phyloP scores from a whole-genome alignment of 2,329 filamentous ascomycete genomes.

The Aspergillus carbonarius region DNA sequence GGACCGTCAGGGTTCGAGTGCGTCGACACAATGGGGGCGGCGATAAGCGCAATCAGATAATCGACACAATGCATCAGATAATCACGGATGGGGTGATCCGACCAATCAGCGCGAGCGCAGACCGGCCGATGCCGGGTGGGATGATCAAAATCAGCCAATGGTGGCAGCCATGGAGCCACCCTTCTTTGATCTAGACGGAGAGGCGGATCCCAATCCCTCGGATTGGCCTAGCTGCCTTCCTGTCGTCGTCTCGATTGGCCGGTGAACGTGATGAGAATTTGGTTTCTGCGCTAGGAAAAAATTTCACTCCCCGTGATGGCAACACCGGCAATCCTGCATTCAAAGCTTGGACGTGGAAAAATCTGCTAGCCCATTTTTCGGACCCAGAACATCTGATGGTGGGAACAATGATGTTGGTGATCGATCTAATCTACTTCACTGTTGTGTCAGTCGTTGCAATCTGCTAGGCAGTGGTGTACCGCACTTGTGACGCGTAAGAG shows the following conservation, averaged over 20 bases:
- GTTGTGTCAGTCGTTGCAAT: too few relatives aligned
- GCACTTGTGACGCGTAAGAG: too few relatives aligned
- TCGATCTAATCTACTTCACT: not conserved
- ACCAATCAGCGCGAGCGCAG: not conserved
- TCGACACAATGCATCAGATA: not conserved
- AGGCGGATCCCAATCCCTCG: not conserved
- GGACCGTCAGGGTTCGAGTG: too few relatives aligned
- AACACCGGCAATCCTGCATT: not conserved
- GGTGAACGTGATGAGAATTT: not conserved
- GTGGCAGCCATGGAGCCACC: not conserved
- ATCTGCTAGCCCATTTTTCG: not conserved
- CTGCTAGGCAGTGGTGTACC: not conserved
- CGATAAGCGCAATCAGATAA: slow-evolving; percentile 1
- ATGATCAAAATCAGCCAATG: not conserved
- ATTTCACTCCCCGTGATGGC: not conserved
- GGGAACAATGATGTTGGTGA: not conserved
- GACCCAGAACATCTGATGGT: not conserved
- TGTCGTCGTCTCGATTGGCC: not conserved
- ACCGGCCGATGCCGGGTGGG: not conserved
- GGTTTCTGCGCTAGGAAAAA: not conserved
- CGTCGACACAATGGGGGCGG: not conserved
- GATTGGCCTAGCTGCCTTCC: not conserved
- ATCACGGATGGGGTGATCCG: not conserved
- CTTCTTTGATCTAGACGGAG: not conserved
- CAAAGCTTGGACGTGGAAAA: not conserved